These are phyloP conservation scores for Penstemon eatonii DNA, from an alignment of 257 asterid genomes.

Conservation along the genomic window DNA sequence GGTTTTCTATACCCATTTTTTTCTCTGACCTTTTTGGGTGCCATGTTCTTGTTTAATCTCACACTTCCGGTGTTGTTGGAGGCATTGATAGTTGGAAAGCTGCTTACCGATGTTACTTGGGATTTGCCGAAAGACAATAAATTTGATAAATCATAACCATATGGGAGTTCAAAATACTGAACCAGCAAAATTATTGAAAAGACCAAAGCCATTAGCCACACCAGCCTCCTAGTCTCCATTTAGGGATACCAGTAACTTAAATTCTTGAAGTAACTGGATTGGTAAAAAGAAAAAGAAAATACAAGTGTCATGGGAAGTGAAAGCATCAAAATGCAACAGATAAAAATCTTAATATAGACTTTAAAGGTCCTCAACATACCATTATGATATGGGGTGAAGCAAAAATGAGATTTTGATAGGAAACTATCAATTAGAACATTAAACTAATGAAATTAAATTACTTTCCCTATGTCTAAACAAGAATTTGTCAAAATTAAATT, in stretches of 20 bases:
- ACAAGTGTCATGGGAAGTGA: background rate
- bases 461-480: background rate
- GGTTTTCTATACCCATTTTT: background rate
- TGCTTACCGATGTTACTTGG: conserved; percentile 26
- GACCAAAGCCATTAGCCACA: conserved; percentile 49
- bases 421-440: background rate
- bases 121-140: conserved; percentile 39
- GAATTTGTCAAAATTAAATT: background rate
- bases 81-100: background rate
- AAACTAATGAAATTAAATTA: background rate
- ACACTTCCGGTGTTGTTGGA: background rate
- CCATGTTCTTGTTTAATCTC: conserved; percentile 19
- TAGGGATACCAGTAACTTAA: background rate
- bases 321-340: too few relatives aligned
- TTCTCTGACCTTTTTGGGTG: conserved; percentile 25
- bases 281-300: background rate
- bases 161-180: conserved; percentile 65
- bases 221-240: conserved; percentile 46
- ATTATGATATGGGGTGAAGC: background rate
- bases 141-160: conserved; percentile 44
- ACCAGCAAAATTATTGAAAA: conserved; percentile 48
- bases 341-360: background rate
- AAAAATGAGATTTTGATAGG: conserved; percentile 17
- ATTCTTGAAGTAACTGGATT: background rate
- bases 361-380: too few relatives aligned